Evolutionary conservation across 2,329 filamentous ascomycete species (phyloP).

Genomic region (Sporothrix curviconia): DNA sequence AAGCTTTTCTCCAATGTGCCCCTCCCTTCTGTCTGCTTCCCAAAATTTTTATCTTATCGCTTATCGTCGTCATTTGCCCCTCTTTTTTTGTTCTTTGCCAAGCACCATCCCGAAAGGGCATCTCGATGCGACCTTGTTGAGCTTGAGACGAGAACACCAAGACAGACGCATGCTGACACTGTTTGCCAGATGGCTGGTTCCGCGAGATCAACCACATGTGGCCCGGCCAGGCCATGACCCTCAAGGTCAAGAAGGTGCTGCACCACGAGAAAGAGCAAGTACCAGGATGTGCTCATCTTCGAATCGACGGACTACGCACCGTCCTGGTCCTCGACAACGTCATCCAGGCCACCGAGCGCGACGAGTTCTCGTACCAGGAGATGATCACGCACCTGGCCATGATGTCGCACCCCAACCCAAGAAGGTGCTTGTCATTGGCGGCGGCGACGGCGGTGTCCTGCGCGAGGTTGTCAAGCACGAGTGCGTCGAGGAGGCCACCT

Average conservation of each 20-base stretch:
- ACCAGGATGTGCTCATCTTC: conserved; percentile 98
- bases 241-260: conserved; percentile 94
- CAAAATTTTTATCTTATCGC: conserved; percentile 15
- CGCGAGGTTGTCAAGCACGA: conserved; percentile 99
- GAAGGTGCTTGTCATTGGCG: conserved; percentile 96
- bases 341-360: conserved; percentile 96
- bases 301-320: conserved; percentile 92
- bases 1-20: conserved; percentile 15
- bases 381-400: conserved; percentile 99
- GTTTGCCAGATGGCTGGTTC: conserved; percentile 90
- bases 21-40: too few relatives aligned
- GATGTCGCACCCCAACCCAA: conserved; percentile 97
- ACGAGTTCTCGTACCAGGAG: conserved; percentile 99
- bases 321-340: conserved; percentile 98
- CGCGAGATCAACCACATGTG: conserved; percentile 98
- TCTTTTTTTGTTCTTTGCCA: conserved; percentile 1
- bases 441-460: conserved; percentile 93
- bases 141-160: too few relatives aligned
- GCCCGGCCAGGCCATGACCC: conserved; percentile 97
- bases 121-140: background rate
- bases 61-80: conserved; percentile 11
- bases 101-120: too few relatives aligned
- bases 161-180: background rate
- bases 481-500: conserved; percentile 92
- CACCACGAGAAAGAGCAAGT: conserved; percentile 99